phyloP scores from a whole-genome alignment of 257 asterid species.

The Cordia subcordata region DNA sequence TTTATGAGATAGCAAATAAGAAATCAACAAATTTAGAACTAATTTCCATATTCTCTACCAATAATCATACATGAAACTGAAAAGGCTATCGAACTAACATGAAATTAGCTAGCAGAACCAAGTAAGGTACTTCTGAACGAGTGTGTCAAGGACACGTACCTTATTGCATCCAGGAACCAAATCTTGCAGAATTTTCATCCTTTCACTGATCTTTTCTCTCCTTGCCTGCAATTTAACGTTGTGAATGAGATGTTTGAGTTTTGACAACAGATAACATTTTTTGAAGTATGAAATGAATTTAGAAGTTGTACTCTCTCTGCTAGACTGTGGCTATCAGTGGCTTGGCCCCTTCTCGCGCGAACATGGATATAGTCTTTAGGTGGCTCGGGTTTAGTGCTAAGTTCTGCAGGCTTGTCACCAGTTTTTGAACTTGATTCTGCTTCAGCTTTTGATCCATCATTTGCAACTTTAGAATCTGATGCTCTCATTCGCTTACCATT shows the following conservation, averaged over 20 bases:
- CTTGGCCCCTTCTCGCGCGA: conserved; percentile 96
- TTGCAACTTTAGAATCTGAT: conserved; percentile 32
- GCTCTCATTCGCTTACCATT: conserved; percentile 40
- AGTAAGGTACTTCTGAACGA: not conserved
- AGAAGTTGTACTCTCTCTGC: conserved; percentile 70
- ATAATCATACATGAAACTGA: not conserved
- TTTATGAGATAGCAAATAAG: not conserved
- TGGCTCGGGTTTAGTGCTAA: conserved; percentile 53
- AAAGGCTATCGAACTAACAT: not conserved
- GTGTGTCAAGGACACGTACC: conserved; percentile 23
- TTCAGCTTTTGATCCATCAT: conserved; percentile 40
- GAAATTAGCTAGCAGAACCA: not conserved
- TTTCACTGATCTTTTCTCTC: conserved; percentile 90
- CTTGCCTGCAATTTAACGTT: conserved; percentile 50
- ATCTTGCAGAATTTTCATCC: conserved; percentile 94
- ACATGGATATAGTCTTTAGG: conserved; percentile 93
- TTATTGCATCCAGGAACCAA: conserved; percentile 95
- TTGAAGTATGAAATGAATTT: conserved; percentile 4
- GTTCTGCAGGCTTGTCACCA: conserved; percentile 42
- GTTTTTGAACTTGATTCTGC: conserved; percentile 52
- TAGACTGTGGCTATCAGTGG: conserved; percentile 93
- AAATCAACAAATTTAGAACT: not conserved
- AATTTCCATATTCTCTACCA: not conserved
- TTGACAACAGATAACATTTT: not conserved
- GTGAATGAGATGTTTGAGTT: conserved; percentile 17